Percentiles rank a stretch among this genome's conserved stretches.
Conservation (phyloP, 2,329 filamentous ascomycete genomes). For the Leptographium wingfieldii region DNA sequence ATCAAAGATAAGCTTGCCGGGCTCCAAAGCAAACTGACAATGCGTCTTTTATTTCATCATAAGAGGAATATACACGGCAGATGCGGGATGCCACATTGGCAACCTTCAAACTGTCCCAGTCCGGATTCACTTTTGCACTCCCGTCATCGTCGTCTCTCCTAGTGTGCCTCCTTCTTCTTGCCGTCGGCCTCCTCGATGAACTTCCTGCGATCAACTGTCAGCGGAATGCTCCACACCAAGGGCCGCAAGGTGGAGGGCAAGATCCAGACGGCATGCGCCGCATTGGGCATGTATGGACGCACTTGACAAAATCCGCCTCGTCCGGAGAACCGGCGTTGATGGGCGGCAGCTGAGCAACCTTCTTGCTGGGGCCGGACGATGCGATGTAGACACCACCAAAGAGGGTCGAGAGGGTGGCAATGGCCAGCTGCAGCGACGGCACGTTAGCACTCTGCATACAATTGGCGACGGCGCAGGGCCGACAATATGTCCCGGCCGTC, state of each 20-base stretch:
- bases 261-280: background rate
- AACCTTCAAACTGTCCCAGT: background rate
- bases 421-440: constrained; percentile 34
- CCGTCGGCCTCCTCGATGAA: constrained; percentile 31
- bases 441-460: background rate
- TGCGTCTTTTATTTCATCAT: constrained; percentile 3
- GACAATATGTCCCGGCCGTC: background rate
- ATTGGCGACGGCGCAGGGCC: constrained; percentile 9
- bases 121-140: background rate
- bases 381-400: constrained; percentile 36
- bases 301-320: constrained; percentile 55
- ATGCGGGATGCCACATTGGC: background rate
- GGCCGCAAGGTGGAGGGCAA: background rate
- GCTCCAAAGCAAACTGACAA: background rate
- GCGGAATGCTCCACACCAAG: too few relatives aligned
- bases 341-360: constrained; percentile 34
- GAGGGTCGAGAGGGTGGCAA: constrained; percentile 39
- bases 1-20: background rate
- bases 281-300: constrained; percentile 16
- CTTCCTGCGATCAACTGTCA: constrained; percentile 22
- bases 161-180: constrained; percentile 23
- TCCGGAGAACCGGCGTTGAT: constrained; percentile 51
- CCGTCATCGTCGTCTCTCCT: background rate
- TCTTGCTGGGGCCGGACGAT: constrained; percentile 32
- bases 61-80: constrained; percentile 2